A percentile compares a stretch with the other conserved stretches of the same genome.
Conservation (phyloP, 371 early-diverging fungal genomes). For the Rhizopus stolonifer region DNA sequence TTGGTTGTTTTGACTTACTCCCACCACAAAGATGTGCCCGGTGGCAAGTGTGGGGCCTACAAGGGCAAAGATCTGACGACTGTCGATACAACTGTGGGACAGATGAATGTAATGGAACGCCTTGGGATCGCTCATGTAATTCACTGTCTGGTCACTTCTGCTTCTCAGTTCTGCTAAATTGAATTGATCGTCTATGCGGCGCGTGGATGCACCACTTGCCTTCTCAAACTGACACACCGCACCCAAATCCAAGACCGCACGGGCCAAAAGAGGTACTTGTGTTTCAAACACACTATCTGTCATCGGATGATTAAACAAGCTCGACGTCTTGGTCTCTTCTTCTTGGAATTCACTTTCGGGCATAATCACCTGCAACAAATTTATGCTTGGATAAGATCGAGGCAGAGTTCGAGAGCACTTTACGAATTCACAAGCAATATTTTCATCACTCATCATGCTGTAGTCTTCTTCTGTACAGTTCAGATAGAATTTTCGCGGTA, state of each 20-base stretch:
- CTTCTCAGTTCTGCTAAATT: conserved; percentile 47
- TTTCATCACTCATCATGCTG: conserved; percentile 17
- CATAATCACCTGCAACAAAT: conserved; percentile 83
- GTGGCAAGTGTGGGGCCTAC: conserved; percentile 57
- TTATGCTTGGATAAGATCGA: conserved; percentile 56
- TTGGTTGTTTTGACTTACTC: conserved; percentile 58
- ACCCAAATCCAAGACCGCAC: conserved; percentile 80
- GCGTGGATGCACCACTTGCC: conserved; percentile 24
- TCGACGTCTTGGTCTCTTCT: conserved; percentile 68
- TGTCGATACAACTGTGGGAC: conserved; percentile 67
- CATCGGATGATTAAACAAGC: conserved; percentile 83
- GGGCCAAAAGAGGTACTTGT: conserved; percentile 72
- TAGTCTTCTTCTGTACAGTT: conserved; percentile 70
- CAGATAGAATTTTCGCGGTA: conserved; percentile 86
- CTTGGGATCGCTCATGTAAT: conserved; percentile 45
- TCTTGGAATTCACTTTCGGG: conserved; percentile 72
- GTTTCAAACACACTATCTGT: conserved; percentile 94
- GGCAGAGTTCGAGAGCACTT: conserved; percentile 61
- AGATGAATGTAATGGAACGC: conserved; percentile 65
- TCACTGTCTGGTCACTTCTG: conserved; percentile 23
- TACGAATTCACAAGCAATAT: conserved; percentile 29
- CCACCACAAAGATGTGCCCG: conserved; percentile 71
- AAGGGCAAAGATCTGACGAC: conserved; percentile 75
- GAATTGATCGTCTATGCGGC: conserved; percentile 34
- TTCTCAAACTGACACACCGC: conserved; percentile 49